Evolutionary conservation across 2,329 filamentous ascomycete genomes (phyloP).

Genomic region (Sarocladiaceae sp.): DNA sequence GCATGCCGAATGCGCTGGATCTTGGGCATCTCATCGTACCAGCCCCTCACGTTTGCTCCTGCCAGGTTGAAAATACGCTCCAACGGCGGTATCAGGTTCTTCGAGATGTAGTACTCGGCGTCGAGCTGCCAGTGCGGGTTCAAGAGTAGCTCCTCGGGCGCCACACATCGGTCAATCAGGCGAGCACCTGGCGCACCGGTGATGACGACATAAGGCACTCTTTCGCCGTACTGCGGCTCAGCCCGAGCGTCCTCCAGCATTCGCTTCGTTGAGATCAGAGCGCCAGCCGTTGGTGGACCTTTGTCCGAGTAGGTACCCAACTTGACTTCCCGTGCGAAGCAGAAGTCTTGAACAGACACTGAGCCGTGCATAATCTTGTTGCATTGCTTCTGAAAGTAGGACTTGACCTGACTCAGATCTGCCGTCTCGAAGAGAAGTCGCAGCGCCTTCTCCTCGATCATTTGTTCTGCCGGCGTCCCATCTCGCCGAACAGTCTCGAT

Average conservation of each 20-base stretch:
- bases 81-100: constrained; percentile 89
- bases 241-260: constrained; percentile 82
- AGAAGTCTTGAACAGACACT: constrained; percentile 91
- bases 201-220: constrained; percentile 89
- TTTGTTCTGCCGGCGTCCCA: constrained; percentile 91
- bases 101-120: constrained; percentile 93
- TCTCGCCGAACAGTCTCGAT: constrained; percentile 96
- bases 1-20: constrained; percentile 58
- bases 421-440: constrained; percentile 84
- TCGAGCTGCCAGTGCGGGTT: constrained; percentile 78
- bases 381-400: constrained; percentile 85
- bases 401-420: constrained; percentile 82
- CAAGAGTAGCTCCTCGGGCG: constrained; percentile 73
- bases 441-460: constrained; percentile 88
- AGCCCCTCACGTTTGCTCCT: constrained; percentile 80
- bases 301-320: constrained; percentile 77
- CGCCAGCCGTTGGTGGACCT: constrained; percentile 76
- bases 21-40: constrained; percentile 98
- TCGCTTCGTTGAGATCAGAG: constrained; percentile 75
- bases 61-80: constrained; percentile 96
- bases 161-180: constrained; percentile 82
- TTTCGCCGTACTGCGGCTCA: constrained; percentile 91
- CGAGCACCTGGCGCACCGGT: constrained; percentile 80
- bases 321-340: constrained; percentile 87
- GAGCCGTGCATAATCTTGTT: constrained; percentile 84